Conservation (phyloP, 805 yeast genomes). For the Yamadazyma phyllophila region DNA sequence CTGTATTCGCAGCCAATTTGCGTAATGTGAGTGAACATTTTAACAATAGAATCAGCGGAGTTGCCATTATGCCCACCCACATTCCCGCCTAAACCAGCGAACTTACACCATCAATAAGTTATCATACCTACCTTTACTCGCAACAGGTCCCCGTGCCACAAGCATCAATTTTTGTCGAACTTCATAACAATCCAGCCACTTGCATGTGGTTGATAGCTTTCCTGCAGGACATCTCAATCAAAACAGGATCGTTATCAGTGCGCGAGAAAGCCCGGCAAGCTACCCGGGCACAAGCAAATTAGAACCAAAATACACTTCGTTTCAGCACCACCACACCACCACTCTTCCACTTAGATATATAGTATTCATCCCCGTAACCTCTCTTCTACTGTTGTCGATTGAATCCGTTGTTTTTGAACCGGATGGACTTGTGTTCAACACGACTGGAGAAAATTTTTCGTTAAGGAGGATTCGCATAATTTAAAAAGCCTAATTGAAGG, state of each 20-base stretch:
- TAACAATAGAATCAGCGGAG: neutral
- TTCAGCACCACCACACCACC: too few relatives aligned
- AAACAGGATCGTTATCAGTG: neutral
- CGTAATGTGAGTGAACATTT: neutral
- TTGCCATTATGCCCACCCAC: neutral
- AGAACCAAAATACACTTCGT: neutral
- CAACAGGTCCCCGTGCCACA: too few relatives aligned
- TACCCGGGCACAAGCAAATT: neutral
- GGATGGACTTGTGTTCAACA: neutral
- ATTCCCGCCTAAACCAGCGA: neutral
- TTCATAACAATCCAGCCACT: neutral
- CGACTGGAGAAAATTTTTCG: conserved; percentile 11
- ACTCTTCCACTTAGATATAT: too few relatives aligned
- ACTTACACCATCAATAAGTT: neutral
- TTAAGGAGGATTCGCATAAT: conserved; percentile 5
- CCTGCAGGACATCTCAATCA: neutral
- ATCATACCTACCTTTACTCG: too few relatives aligned
- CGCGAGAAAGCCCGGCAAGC: neutral
- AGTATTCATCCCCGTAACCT: too few relatives aligned
- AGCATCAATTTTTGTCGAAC: too few relatives aligned
- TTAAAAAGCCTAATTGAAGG: neutral
- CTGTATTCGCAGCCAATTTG: neutral
- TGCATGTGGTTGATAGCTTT: neutral
- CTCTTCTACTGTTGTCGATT: too few relatives aligned
- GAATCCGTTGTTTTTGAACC: neutral